Conservation (phyloP, 805 yeast species). For the Clavispora asparagi region DNA sequence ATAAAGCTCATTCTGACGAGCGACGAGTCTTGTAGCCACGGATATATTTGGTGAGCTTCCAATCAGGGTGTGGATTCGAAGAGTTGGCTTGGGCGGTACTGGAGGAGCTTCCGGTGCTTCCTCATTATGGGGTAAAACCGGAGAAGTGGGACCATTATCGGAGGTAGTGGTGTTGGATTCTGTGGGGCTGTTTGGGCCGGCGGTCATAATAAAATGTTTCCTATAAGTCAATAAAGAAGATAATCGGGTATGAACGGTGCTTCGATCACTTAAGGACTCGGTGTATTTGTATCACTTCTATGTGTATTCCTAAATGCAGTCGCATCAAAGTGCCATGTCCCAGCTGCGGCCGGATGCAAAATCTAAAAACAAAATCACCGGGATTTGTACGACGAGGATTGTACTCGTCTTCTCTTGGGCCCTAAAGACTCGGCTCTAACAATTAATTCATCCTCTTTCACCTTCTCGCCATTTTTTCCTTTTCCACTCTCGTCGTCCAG, state of each 20-base stretch:
- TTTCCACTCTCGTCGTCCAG: not conserved
- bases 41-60: conserved; percentile 2
- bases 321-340: not conserved
- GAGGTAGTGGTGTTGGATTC: not conserved
- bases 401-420: not conserved
- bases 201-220: not conserved
- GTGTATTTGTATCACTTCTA: not conserved
- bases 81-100: conserved; percentile 6
- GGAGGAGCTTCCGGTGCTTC: conserved; percentile 3
- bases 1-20: conserved; percentile 9
- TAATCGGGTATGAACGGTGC: not conserved
- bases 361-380: not conserved
- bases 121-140: not conserved
- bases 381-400: not conserved
- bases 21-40: conserved; percentile 6
- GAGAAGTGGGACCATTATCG: not conserved
- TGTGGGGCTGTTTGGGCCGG: not conserved
- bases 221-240: not conserved
- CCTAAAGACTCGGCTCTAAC: not conserved
- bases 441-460: not conserved
- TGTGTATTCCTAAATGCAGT: not conserved
- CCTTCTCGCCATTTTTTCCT: not conserved
- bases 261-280: not conserved
- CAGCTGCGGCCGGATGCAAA: not conserved
- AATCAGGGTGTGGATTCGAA: not conserved